Conservation (phyloP, 306 rosid species). For the Quercus mongolica region DNA sequence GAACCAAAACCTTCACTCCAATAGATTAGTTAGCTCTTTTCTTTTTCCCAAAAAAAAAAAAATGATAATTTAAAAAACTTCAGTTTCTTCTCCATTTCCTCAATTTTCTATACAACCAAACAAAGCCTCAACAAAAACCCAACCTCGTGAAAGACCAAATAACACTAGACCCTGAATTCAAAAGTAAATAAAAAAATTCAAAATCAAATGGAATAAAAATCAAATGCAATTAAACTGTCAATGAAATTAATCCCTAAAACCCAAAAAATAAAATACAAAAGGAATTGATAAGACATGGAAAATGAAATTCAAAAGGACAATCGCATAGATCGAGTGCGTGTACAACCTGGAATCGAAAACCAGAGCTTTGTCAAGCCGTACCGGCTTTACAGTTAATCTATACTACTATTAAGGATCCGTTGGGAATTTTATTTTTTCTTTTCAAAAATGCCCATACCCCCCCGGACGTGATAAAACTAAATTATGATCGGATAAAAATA, state of each 20-base stretch:
- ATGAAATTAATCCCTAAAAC: constrained; percentile 14
- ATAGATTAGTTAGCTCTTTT: constrained; percentile 10
- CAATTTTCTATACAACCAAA: constrained; percentile 14
- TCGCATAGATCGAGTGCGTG: constrained; percentile 52
- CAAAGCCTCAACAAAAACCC: constrained; percentile 34
- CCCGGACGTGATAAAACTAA: no score
- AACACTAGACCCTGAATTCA: constrained; percentile 45
- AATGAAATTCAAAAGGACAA: constrained; percentile 12
- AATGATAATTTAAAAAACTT: background rate
- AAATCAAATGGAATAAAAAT: constrained; percentile 19
- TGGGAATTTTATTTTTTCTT: no score
- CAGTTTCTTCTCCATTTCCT: background rate
- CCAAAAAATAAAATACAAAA: constrained; percentile 16
- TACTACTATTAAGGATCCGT: no score
- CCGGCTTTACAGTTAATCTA: constrained; percentile 12
- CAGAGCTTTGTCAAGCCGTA: constrained; percentile 43
- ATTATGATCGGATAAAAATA: no score
- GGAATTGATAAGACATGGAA: background rate
- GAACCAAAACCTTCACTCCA: background rate
- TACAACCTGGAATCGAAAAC: constrained; percentile 66
- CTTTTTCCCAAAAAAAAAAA: background rate
- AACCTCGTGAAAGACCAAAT: constrained; percentile 4
- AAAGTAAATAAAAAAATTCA: background rate
- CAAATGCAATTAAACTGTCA: constrained; percentile 19
- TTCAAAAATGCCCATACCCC: no score